These are phyloP conservation scores for Suillus subalutaceus DNA, from an alignment of 768 basidiomycete genomes.

Conservation along the genomic window DNA sequence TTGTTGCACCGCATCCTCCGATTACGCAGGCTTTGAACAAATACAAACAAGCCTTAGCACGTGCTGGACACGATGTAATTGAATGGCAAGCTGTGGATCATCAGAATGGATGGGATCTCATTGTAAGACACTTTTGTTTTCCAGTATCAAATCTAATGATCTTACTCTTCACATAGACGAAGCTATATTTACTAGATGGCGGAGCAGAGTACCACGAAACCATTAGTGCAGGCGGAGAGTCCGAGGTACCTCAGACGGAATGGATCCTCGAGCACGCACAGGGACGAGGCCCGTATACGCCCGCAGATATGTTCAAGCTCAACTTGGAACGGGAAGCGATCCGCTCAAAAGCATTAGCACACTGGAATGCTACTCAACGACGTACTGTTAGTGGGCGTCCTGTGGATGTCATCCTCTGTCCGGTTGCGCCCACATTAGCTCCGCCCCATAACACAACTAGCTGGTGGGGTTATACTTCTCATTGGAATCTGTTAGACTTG, in stretches of 20 bases:
- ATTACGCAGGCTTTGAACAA: conserved; percentile 43
- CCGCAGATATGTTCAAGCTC: conserved; percentile 47
- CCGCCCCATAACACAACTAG: conserved; percentile 49
- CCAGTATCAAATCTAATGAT: conserved; percentile 10
- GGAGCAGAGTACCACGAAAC: conserved; percentile 47
- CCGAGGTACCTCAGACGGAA: conserved; percentile 42
- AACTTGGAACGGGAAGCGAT: conserved; percentile 47
- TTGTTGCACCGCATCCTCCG: conserved; percentile 53
- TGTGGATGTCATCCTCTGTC: conserved; percentile 51
- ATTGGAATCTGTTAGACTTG: conserved; percentile 57
- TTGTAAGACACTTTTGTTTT: conserved; percentile 37
- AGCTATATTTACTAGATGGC: conserved; percentile 53
- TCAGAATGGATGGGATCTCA: conserved; percentile 47
- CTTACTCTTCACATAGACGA: conserved; percentile 30
- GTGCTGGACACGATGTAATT: conserved; percentile 55
- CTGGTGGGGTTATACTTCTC: conserved; percentile 55
- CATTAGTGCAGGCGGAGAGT: conserved; percentile 37
- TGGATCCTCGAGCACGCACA: conserved; percentile 48
- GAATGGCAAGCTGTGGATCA: conserved; percentile 50
- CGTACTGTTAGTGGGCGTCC: conserved; percentile 45
- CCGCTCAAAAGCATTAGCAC: conserved; percentile 40
- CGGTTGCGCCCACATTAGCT: conserved; percentile 49
- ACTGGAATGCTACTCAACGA: conserved; percentile 46
- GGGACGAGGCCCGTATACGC: conserved; percentile 39
- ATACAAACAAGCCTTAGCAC: conserved; percentile 41